These are phyloP conservation scores for Penicillium sp. DNA, from an alignment of 2,329 filamentous ascomycete genomes.

Conservation along the genomic window DNA sequence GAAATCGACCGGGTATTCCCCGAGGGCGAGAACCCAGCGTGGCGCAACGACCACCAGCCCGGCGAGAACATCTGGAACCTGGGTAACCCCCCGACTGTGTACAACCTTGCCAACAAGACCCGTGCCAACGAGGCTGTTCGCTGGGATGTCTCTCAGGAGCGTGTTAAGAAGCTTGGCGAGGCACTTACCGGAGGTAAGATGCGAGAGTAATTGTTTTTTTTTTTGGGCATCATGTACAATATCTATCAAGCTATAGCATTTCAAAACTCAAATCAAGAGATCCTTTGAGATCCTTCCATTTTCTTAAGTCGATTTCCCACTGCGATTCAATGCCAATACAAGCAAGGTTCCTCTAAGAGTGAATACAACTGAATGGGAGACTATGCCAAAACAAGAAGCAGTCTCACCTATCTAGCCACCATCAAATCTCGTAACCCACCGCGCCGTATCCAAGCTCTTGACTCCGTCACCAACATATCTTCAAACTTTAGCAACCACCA, in stretches of 20 bases:
- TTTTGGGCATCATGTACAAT: constrained; percentile 24
- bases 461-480: neutral
- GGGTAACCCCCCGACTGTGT: constrained; percentile 46
- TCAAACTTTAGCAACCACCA: neutral
- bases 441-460: neutral
- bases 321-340: neutral
- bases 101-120: constrained; percentile 31
- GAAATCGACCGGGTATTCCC: constrained; percentile 76
- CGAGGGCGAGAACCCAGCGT: constrained; percentile 52
- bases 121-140: constrained; percentile 35
- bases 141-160: constrained; percentile 52
- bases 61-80: constrained; percentile 55
- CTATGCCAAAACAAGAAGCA: neutral
- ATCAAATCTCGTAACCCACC: neutral
- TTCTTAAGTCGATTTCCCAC: neutral
- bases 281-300: neutral
- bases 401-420: neutral
- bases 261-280: constrained; percentile 10
- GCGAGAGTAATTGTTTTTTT: constrained; percentile 26
- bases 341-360: too few relatives aligned
- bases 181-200: constrained; percentile 67
- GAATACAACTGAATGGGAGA: neutral
- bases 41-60: constrained; percentile 43
- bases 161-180: constrained; percentile 65
- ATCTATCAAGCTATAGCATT: constrained; percentile 23